phyloP scores from a whole-genome alignment of 1,284 basidiomycete genomes.

The Fistulina hepatica region DNA sequence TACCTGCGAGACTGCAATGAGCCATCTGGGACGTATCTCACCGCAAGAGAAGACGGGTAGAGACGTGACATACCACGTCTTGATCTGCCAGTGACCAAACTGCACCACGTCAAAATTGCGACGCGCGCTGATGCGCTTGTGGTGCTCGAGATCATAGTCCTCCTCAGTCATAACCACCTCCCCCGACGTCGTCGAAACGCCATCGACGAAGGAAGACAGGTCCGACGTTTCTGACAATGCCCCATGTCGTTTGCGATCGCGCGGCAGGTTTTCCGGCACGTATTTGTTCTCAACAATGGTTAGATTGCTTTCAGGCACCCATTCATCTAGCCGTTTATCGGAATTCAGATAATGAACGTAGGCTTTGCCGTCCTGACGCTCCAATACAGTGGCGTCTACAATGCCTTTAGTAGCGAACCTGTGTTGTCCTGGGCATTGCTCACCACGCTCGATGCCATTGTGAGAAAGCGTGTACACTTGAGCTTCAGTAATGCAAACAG shows the following conservation, averaged over 20 bases:
- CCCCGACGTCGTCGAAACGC: conserved; percentile 11
- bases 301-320: conserved; percentile 43
- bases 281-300: conserved; percentile 12
- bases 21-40: conserved; percentile 13
- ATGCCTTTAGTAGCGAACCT: too few species aligned
- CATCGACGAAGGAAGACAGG: too few species aligned
- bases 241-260: conserved; percentile 10
- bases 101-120: conserved; percentile 70
- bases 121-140: conserved; percentile 54
- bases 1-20: conserved; percentile 43
- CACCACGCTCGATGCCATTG: too few species aligned
- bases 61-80: conserved; percentile 57
- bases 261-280: conserved; percentile 4
- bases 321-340: conserved; percentile 72
- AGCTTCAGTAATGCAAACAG: too few species aligned
- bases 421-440: too few species aligned
- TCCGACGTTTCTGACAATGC: not conserved
- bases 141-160: conserved; percentile 54
- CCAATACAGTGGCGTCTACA: too few species aligned
- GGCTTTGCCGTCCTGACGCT: conserved; percentile 32
- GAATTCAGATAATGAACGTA: conserved; percentile 59
- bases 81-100: conserved; percentile 68
- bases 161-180: conserved; percentile 47
- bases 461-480: too few species aligned
- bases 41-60: conserved; percentile 14